A percentile compares a stretch with the other conserved stretches of the same genome.
Conservation (phyloP, 164 flowering plant species). For the Magnolia kwangsiensis region DNA sequence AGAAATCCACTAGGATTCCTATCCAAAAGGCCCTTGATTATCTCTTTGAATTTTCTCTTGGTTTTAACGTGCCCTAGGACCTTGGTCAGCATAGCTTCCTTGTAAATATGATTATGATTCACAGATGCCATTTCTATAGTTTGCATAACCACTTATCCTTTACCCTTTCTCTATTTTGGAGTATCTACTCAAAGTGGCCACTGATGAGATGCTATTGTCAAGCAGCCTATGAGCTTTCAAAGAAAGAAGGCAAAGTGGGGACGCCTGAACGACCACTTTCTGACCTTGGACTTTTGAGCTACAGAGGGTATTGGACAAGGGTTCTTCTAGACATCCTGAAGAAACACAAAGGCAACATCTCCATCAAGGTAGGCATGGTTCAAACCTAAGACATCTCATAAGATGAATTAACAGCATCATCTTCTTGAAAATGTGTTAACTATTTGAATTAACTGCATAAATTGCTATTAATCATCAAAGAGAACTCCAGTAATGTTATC, state of each 20-base stretch:
- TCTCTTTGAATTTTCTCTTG: not conserved
- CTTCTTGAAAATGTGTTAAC: not conserved
- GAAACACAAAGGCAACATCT: conserved; percentile 93
- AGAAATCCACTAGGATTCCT: no score
- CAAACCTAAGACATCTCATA: not conserved
- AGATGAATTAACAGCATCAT: not conserved
- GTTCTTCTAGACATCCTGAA: conserved; percentile 89
- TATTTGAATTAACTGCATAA: not conserved
- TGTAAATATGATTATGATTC: no score
- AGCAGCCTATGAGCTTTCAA: conserved; percentile 90
- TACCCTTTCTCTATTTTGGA: not conserved
- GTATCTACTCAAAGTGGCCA: not conserved
- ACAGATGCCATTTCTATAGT: not conserved
- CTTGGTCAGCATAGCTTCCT: not conserved
- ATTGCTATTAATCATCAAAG: not conserved
- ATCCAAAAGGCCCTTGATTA: no score
- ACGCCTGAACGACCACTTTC: conserved; percentile 98
- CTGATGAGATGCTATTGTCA: conserved; percentile 8
- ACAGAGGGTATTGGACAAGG: conserved; percentile 97
- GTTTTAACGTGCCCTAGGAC: not conserved
- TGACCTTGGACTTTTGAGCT: conserved; percentile 90
- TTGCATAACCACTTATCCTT: not conserved
- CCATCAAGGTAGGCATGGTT: conserved; percentile 66
- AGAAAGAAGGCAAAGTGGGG: conserved; percentile 96
- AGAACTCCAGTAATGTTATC: not conserved